Conservation (phyloP, 2,329 filamentous ascomycete genomes). For the Dactylellina parvicollis region DNA sequence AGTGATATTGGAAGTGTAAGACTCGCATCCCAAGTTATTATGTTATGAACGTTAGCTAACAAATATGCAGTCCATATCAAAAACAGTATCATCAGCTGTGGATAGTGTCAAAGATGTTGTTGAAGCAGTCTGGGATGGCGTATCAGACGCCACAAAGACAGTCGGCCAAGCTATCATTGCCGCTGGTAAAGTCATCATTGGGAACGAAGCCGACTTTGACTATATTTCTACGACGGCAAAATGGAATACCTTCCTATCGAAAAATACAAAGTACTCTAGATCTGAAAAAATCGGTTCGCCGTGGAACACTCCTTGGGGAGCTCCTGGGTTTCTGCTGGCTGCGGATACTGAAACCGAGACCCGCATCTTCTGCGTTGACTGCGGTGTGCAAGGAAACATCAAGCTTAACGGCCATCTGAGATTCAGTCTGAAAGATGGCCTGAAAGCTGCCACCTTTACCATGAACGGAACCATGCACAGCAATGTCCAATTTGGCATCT, state of each 20-base stretch:
- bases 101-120: conserved; percentile 40
- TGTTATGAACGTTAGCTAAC: not conserved
- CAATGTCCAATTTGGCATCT: conserved; percentile 36
- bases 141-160: conserved; percentile 23
- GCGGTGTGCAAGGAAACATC: conserved; percentile 34
- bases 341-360: conserved; percentile 23
- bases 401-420: conserved; percentile 38
- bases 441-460: conserved; percentile 42
- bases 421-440: conserved; percentile 39
- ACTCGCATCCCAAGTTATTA: not conserved
- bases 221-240: conserved; percentile 37
- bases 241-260: conserved; percentile 32
- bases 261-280: conserved; percentile 18
- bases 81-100: conserved; percentile 15
- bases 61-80: conserved; percentile 17
- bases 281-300: conserved; percentile 28
- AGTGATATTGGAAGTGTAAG: conserved; percentile 42
- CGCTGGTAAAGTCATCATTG: conserved; percentile 42
- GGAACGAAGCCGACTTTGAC: conserved; percentile 37
- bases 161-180: conserved; percentile 27
- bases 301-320: conserved; percentile 43
- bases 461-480: conserved; percentile 47
- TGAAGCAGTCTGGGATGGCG: conserved; percentile 32
- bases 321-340: conserved; percentile 23
- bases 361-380: conserved; percentile 40